These are phyloP conservation scores for Schizochytrium sp. DNA, from an alignment of 108 stramenopile species.

Conservation along the genomic window DNA sequence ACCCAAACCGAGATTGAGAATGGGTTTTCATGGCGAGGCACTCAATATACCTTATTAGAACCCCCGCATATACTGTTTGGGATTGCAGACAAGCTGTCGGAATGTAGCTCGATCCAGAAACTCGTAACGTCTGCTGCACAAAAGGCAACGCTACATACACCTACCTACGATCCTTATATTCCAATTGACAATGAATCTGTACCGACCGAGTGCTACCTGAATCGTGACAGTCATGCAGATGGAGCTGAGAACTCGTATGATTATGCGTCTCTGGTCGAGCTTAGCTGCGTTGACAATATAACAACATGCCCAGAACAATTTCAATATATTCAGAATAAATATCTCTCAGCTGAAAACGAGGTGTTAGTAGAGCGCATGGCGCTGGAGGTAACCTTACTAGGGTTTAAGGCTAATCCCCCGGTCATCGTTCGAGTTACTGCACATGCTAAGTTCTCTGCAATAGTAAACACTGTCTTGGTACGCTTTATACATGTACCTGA, in stretches of 20 bases:
- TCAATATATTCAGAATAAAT: not conserved
- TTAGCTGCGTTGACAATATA: no score
- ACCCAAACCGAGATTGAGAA: not conserved
- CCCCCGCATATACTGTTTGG: not conserved
- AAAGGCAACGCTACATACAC: no score
- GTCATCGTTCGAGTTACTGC: constrained; percentile 19
- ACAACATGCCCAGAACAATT: no score
- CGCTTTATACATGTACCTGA: not conserved
- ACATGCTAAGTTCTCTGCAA: not conserved
- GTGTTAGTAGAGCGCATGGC: constrained; percentile 26
- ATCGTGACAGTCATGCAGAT: no score
- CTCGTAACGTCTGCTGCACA: no score
- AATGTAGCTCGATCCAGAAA: no score
- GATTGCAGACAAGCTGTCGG: not conserved
- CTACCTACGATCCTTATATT: no score
- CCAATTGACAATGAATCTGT: no score
- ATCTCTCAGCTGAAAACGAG: no score
- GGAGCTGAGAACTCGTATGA: no score
- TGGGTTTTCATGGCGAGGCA: not conserved
- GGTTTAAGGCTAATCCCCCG: not conserved
- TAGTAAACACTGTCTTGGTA: constrained; percentile 7
- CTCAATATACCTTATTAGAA: not conserved
- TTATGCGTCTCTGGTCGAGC: no score
- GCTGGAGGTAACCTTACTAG: not conserved
- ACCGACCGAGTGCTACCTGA: no score